Base-by-base conservation (phyloP, 306 rosid genomes). In the Rubus parviflorus region DNA sequence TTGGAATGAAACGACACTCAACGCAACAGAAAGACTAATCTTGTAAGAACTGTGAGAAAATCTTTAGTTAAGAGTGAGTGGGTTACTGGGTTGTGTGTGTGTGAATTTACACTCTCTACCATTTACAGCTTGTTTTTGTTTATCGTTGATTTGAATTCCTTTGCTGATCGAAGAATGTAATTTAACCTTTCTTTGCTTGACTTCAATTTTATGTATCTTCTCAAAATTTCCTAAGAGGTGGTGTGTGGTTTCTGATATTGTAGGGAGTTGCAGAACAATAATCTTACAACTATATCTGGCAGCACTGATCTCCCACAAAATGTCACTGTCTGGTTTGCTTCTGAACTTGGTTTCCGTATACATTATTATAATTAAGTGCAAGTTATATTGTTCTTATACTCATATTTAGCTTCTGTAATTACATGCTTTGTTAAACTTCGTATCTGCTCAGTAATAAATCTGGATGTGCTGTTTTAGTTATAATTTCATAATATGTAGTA, bases 241-340 rank as follows among this genome's bases (percentile, higher is more conserved):
- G 45, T 48, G 60, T 75, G 17, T 81, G 77, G 73, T 84, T 81
- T 73, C 77, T 67, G 35, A 75, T 79, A 45, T 75, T 86, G 82
- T 85, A 95, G 99, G 89, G 92, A 95, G 53, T 82, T 95, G 86
- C 91, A 89, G 87, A 83, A 92, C 82, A 95, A 95, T 75, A 1
- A 22, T 2, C 70, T 95, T 81, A 54, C 89, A 69, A 25, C 64
- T 79, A 76, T 95, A 82, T 65, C 81, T 48, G 96, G 92, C 85
- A 88, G 72, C 69, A 84, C 52, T 7, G 19, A 43, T 75, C 73
- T 89, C 77, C 97, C 90, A 75, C 81, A 62, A 54, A 90, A 95
- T 80, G 91, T 92, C 85, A 82, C 97, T 4, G 82, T 95, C 79
- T 72, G 87, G 99, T 95, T 82, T 51, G 87, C 30, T 83, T 88